Percentiles rank a stretch among this genome's conserved stretches.
phyloP scores from a whole-genome alignment of 495 filamentous ascomycete genomes.

The Immersiella caudata region DNA sequence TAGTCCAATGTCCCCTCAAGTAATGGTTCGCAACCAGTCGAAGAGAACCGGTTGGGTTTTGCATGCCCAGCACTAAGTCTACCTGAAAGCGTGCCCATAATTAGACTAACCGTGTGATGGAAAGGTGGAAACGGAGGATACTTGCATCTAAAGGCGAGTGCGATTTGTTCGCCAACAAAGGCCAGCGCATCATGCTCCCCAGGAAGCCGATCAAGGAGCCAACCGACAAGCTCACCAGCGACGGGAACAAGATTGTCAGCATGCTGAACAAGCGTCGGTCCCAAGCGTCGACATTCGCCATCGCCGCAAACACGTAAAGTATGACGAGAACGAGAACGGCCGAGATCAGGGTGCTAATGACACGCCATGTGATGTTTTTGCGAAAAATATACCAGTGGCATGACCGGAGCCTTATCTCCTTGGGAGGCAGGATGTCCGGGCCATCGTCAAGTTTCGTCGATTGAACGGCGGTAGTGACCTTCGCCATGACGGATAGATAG shows the following conservation, averaged over 20 bases:
- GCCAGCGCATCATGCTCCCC: constrained; percentile 37
- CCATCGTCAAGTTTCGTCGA: no score
- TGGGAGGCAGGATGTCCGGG: no score
- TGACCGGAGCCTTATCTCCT: no score
- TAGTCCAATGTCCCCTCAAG: background rate
- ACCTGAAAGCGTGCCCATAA: background rate
- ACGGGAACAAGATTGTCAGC: constrained; percentile 18
- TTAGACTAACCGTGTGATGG: no score
- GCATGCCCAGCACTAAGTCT: constrained; percentile 9
- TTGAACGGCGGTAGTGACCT: no score
- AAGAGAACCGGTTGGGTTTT: background rate
- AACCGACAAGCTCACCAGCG: constrained; percentile 12
- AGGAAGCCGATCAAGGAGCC: constrained; percentile 1
- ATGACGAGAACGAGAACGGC: background rate
- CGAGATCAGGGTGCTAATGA: background rate
- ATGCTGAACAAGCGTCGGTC: constrained; percentile 8
- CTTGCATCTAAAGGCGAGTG: background rate
- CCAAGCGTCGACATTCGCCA: background rate
- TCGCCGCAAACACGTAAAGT: background rate
- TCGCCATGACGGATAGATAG: no score
- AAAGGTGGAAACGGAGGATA: no score
- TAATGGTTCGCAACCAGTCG: background rate
- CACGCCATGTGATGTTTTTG: background rate
- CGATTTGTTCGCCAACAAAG: constrained; percentile 30
- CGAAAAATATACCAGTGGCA: no score